These are phyloP conservation scores for Chimonanthus praecox DNA, from an alignment of 164 flowering plant genomes.

Conservation along the genomic window DNA sequence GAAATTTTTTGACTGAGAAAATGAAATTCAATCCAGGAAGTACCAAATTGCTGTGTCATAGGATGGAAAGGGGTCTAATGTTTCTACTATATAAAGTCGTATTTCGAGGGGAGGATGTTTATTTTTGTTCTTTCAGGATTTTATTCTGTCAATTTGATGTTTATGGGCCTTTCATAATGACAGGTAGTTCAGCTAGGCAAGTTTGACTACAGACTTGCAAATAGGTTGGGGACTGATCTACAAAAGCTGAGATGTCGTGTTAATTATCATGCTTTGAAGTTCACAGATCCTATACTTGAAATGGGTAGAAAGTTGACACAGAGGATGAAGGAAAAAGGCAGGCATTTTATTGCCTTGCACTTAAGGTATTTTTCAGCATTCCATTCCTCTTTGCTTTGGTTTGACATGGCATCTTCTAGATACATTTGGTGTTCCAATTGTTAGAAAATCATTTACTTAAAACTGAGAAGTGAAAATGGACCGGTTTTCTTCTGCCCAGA, in stretches of 20 bases:
- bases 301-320: conserved; percentile 58
- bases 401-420: not conserved
- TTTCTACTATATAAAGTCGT: too few species aligned
- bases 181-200: conserved; percentile 76
- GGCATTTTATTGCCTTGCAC: conserved; percentile 74
- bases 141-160: not conserved
- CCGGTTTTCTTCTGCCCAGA: not conserved
- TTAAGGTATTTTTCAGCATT: conserved; percentile 42
- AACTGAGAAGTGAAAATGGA: not conserved
- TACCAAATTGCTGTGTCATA: too few species aligned
- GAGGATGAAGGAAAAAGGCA: conserved; percentile 63
- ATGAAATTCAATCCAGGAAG: too few species aligned
- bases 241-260: conserved; percentile 90
- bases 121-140: not conserved
- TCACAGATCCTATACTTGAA: conserved; percentile 52
- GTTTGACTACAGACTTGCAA: conserved; percentile 84
- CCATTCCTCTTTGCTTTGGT: not conserved
- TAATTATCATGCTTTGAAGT: conserved; percentile 77
- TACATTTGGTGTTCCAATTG: not conserved
- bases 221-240: conserved; percentile 59
- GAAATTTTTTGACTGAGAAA: too few species aligned
- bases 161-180: conserved; percentile 8
- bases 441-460: not conserved
- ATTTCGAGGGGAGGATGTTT: not conserved
- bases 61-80: too few species aligned